phyloP scores from a whole-genome alignment of 805 yeast genomes.

The Myxozyma vanderwaltii region DNA sequence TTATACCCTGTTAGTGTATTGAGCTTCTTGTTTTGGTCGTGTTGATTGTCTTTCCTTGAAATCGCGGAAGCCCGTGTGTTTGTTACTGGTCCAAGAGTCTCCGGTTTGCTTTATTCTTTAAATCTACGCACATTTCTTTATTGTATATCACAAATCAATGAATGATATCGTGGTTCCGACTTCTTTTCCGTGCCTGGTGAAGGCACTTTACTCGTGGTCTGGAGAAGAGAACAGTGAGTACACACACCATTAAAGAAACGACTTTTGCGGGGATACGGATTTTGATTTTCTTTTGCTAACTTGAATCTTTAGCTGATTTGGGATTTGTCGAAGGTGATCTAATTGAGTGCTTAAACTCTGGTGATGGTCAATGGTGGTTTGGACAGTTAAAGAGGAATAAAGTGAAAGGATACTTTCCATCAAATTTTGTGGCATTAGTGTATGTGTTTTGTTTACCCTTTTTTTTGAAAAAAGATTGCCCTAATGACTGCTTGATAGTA shows the following conservation, averaged over 20 bases:
- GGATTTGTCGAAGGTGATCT: conserved; percentile 94
- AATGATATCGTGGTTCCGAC: conserved; percentile 13
- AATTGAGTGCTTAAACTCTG: conserved; percentile 75
- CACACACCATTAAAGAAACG: neutral
- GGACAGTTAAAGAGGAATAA: conserved; percentile 80
- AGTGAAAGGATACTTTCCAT: conserved; percentile 82
- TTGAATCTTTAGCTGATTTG: conserved; percentile 52
- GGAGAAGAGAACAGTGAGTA: conserved; percentile 74
- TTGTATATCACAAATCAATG: neutral
- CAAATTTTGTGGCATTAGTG: conserved; percentile 72
- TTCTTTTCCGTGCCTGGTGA: conserved; percentile 65
- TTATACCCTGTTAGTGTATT: too few relatives aligned
- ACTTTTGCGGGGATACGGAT: neutral
- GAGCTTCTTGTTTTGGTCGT: too few relatives aligned
- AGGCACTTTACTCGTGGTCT: conserved; percentile 89
- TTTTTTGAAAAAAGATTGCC: neutral
- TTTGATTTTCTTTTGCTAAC: conserved; percentile 5
- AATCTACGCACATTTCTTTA: neutral
- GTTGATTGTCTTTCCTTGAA: too few relatives aligned
- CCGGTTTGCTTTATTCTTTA: neutral
- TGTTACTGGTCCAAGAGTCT: too few relatives aligned
- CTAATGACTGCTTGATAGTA: neutral
- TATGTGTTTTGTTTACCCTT: conserved; percentile 24
- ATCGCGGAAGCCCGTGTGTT: too few relatives aligned
- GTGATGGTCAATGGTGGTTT: conserved; percentile 92